Evolutionary conservation across 192 early-diverging fungal species (phyloP).

Genomic region (Coemansia sp.): DNA sequence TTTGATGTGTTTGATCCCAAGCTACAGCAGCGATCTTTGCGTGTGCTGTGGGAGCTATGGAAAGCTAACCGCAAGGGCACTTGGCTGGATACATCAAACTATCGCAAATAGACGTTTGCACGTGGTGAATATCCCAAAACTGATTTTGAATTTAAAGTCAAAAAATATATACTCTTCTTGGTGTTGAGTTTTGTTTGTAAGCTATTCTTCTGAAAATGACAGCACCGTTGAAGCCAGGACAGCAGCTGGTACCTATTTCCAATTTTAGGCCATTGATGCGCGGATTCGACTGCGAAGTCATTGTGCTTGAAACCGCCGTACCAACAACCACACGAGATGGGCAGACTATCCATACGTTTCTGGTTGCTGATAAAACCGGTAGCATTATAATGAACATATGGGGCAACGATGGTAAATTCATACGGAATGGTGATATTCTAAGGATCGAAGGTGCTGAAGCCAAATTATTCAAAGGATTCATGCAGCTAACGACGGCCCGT

Average conservation of each 20-base stretch:
- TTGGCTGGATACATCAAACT: constrained; percentile 31
- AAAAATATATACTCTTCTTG: too few species aligned
- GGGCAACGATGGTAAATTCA: constrained; percentile 52
- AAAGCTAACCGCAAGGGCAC: constrained; percentile 33
- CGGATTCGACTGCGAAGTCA: constrained; percentile 62
- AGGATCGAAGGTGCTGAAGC: constrained; percentile 55
- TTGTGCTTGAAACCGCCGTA: constrained; percentile 60
- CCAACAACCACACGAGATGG: constrained; percentile 54
- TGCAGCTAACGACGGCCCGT: constrained; percentile 55
- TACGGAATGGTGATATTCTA: constrained; percentile 63
- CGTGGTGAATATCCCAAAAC: too few species aligned
- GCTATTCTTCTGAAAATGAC: constrained; percentile 11
- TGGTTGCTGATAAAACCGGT: constrained; percentile 61
- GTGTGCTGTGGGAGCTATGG: constrained; percentile 46
- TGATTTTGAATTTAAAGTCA: too few species aligned
- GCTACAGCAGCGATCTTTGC: constrained; percentile 56
- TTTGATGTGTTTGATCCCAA: constrained; percentile 80
- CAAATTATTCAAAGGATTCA: constrained; percentile 56
- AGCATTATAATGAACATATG: constrained; percentile 61
- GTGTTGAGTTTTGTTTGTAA: too few species aligned
- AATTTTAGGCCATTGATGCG: constrained; percentile 61
- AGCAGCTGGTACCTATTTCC: constrained; percentile 40
- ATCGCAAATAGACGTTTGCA: neutral
- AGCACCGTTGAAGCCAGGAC: constrained; percentile 40
- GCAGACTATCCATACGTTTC: constrained; percentile 58